Base-by-base conservation (phyloP, 2,329 filamentous ascomycete genomes). In the Chaetomium olivaceum region DNA sequence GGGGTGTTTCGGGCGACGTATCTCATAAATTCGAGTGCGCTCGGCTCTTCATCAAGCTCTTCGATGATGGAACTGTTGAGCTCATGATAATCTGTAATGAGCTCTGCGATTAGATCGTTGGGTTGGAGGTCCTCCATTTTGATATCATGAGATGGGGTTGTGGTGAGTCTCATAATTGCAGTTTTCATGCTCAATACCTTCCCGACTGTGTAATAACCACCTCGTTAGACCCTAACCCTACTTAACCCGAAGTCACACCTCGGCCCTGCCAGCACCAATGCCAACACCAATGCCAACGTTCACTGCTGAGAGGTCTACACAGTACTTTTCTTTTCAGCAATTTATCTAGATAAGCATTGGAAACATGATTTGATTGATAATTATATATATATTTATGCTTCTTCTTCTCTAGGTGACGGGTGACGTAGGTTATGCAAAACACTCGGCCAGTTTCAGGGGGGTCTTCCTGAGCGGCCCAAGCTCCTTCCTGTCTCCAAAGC, bases 21-120 rank as follows among this genome's bases (percentile, higher is more conserved):
- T 72, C 90, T 86, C 87, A 93, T 90, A 74, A 94, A 94, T 73
- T 93, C 89, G 6, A 95, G 83, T 0, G 91, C 85, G 31, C 88
- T 91, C 4, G 91, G 91, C 58, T 89, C 85, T 51, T 85, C 80
- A 16, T 80, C 52, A 2, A 93, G 81, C 70, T 88, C 86, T 55
- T 90, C 84, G 64, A 93, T 80, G 19, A 73, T 71, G 25, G 79
- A 75, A 63, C 82, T 76, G 73, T 94, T 94, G 62, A 93, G 84
- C 70, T 92, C 90, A 73, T 90, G 86, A 77, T 91, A 93, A n/a
- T 82, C 86, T 12, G 80, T 82, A 68, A 94, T 84, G 25, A 93
- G 82, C 64, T 85, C 81, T 25, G 72, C 75, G 65, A 85, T 76
- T 14, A 82, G 78, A 67, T 83, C 81, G 48, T 58, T 39, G 36